Base-by-base conservation (phyloP, 2,329 filamentous ascomycete genomes). In the Botrytis tulipae region DNA sequence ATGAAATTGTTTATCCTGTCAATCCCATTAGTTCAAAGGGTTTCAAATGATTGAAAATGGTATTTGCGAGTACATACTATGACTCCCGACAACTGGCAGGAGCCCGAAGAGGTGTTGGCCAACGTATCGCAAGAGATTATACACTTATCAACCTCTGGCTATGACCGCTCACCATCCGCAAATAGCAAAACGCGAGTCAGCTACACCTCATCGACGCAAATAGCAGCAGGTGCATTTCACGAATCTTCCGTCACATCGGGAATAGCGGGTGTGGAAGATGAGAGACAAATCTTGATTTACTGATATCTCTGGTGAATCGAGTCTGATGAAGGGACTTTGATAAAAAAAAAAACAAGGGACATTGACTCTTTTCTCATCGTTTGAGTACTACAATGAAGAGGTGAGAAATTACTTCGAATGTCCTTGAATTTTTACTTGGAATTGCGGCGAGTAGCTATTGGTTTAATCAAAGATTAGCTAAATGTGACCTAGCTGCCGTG, bases 231-330 rank as follows among this genome's bases (percentile, higher is more conserved):
- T 3, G 7, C 18, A 5, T 1, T 29, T 5, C 1, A 5, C 22
- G 18, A 25, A 46, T 16, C 0, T 22, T 44, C 3, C 8, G 10
- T 46, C 18, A 65, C 40, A 2, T 18, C 46, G 18, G 8, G 9
- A 32, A 29, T 18, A 20, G 12, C 12, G 2, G 6, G 14, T 22
- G 18, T 12, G 2, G 6, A 18, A 62, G 12, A 42, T 8, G 37
- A 16, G 25, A 8, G 1, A 7, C 3, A 9, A 40, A 40, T 12
- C 1, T 25, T 40, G 35, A 61, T 61, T 25, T 35, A 1, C 22
- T 9, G 6, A 40, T 22, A 3, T 10, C 25, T 1, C 6, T 3
- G 5, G 12, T 1, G 3, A 1, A 4, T 12, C 5, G 2, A 40
- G 5, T 37, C 1, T 1, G 8, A 18, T 2, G 8, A 22, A 8